Conservation (phyloP, 257 asterid genomes). For the Nicotiana tabacum region DNA sequence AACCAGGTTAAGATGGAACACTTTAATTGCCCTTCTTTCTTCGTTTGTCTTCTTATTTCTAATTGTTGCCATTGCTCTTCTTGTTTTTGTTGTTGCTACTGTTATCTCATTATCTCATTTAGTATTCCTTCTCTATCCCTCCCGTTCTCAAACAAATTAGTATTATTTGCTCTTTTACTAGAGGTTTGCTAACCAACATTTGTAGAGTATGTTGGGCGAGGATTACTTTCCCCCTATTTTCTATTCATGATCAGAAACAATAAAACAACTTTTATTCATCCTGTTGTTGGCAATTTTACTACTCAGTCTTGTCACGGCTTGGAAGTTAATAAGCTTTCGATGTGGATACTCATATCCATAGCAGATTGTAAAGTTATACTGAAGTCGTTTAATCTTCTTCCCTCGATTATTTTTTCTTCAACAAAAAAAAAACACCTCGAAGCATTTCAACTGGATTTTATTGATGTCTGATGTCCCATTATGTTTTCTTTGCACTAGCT, state of each 20-base stretch:
- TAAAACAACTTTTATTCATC: not conserved
- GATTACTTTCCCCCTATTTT: no score
- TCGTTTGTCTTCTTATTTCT: not conserved
- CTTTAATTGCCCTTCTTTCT: not conserved
- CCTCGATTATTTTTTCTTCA: not conserved
- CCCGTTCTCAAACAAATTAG: no score
- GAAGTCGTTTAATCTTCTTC: not conserved
- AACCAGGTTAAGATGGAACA: constrained; percentile 57
- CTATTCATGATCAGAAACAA: no score
- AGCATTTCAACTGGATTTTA: not conserved
- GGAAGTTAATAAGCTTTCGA: not conserved
- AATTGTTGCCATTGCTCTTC: not conserved
- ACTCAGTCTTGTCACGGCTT: not conserved
- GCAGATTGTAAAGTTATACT: not conserved
- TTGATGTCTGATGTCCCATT: not conserved
- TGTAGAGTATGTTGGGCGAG: no score
- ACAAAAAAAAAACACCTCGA: not conserved
- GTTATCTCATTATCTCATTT: not conserved
- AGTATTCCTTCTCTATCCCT: no score
- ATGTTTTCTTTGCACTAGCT: not conserved
- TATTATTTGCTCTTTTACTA: no score
- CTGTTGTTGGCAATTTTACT: not conserved
- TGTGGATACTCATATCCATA: not conserved
- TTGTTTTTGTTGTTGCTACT: not conserved
- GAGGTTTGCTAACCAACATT: no score